A percentile compares a stretch with the other conserved stretches of the same genome.
Evolutionary conservation across 225 moss, liverwort and hornwort species (phyloP).

Genomic region (Sphagnum tenellum): DNA sequence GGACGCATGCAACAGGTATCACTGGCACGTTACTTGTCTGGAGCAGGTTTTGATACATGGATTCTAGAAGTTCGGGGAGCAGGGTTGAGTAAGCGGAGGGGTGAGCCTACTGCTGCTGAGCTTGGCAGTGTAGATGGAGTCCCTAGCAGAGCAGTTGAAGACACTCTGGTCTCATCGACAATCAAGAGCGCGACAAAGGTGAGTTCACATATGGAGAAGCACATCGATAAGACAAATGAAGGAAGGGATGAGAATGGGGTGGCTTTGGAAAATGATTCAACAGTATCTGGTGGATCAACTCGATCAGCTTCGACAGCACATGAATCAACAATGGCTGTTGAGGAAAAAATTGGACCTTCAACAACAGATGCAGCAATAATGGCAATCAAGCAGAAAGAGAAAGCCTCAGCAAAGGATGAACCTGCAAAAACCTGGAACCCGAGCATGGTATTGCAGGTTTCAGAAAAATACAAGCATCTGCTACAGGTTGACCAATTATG

Average conservation of each 20-base stretch:
- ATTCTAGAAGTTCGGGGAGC: conserved; percentile 94
- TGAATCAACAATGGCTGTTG: conserved; percentile 4
- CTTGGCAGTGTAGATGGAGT: conserved; percentile 22
- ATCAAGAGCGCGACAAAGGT: conserved; percentile 37
- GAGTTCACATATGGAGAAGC: conserved; percentile 46
- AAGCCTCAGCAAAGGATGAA: too few relatives aligned
- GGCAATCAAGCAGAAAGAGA: conserved; percentile 5
- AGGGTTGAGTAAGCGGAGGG: conserved; percentile 79
- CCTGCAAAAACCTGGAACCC: too few relatives aligned
- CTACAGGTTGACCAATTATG: conserved; percentile 24
- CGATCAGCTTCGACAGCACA: conserved; percentile 4
- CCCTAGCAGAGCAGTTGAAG: conserved; percentile 21
- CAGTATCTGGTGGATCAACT: conserved; percentile 10
- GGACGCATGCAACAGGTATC: conserved; percentile 66
- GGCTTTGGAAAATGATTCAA: conserved; percentile 8
- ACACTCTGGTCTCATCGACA: conserved; percentile 34
- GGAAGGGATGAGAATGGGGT: conserved; percentile 8
- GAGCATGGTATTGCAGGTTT: conserved; percentile 1
- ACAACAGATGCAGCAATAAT: conserved; percentile 13
- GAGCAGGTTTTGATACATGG: conserved; percentile 93
- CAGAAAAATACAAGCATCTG: conserved; percentile 29
- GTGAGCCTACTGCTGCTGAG: conserved; percentile 53
- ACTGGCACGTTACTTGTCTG: conserved; percentile 83
- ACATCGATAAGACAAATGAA: conserved; percentile 26
- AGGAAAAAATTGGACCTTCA: conserved; percentile 9